Evolutionary conservation across 805 yeast genomes (phyloP).

Genomic region (Cyberlindnera suaveolens): DNA sequence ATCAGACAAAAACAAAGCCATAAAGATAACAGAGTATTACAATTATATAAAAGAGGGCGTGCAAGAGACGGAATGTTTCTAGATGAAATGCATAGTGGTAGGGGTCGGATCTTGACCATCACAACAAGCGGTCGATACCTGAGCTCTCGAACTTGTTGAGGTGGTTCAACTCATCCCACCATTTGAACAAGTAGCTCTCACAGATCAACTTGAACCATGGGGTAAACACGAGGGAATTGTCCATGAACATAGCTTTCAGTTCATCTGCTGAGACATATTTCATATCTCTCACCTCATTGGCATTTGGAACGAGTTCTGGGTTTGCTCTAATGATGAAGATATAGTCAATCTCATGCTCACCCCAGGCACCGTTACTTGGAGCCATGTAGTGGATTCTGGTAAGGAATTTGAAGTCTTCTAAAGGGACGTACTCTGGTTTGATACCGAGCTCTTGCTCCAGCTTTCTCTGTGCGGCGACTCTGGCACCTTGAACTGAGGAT

Average conservation of each 20-base stretch:
- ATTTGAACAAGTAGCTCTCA: slow-evolving; percentile 78
- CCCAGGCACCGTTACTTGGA: slow-evolving; percentile 80
- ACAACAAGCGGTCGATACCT: slow-evolving; percentile 22
- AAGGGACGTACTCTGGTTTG: slow-evolving; percentile 47
- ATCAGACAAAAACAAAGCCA: too few relatives aligned
- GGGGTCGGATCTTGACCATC: not conserved
- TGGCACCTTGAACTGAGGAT: slow-evolving; percentile 70
- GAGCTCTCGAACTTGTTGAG: slow-evolving; percentile 44
- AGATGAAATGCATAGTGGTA: too few relatives aligned
- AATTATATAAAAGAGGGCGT: too few relatives aligned
- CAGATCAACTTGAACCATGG: slow-evolving; percentile 99
- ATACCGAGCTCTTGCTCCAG: slow-evolving; percentile 93
- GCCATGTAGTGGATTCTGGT: slow-evolving; percentile 96
- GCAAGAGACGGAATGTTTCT: too few relatives aligned
- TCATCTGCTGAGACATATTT: slow-evolving; percentile 66
- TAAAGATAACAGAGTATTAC: too few relatives aligned
- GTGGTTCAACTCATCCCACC: slow-evolving; percentile 82
- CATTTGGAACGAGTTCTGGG: slow-evolving; percentile 48
- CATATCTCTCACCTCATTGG: slow-evolving; percentile 81
- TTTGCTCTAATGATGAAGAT: slow-evolving; percentile 68
- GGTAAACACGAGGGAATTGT: slow-evolving; percentile 66
- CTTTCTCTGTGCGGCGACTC: slow-evolving; percentile 86
- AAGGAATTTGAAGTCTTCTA: slow-evolving; percentile 68
- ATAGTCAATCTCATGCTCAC: slow-evolving; percentile 97
- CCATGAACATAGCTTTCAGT: slow-evolving; percentile 70